Evolutionary conservation across 139 green algal species (phyloP), one percentile per base, ranked within the genome.

Genomic region (Eudorina sp.): DNA sequence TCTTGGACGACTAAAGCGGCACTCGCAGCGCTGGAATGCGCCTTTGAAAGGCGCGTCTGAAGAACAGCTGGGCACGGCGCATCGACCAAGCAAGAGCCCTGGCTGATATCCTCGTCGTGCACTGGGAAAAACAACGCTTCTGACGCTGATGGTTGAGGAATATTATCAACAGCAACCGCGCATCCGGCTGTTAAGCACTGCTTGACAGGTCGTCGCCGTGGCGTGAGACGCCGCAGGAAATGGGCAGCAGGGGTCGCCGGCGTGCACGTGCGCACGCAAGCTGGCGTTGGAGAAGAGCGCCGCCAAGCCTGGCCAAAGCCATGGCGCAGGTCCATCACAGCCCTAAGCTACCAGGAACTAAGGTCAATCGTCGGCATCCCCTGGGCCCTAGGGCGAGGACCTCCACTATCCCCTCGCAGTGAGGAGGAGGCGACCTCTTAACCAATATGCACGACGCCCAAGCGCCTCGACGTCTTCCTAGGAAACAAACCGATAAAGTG

Each of bases 1-100:
- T 96, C 94, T 3, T 88, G 34, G 27, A 93, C 48, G 6, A 96
- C 92, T 3, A 94, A 43, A 0, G 88, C 45, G 4, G 92, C 90
- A 1, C 90, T 88, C 2, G 94, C 53, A 19, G 89, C 79, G 23
- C 88, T 53, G 0, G 79, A 69, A 31, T 96, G 94, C 0, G 84
- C 94, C n/a, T 92, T 91, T 21, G 53, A 45, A 4, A 95, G 83
- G 6, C 90, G 87, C 27, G 88, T 88, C 21, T 83, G 90, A 18
- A 95, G 36, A 0, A 95, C 78, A 18, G 90, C 92, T 36, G 46
- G 36, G 46, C 53, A 82, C 7, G 43, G 11, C 14, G 72, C 43
- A 40, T 80, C 72, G 8, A 51, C 31, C 34, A 9, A 53, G 75
- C 75, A 70, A 25, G 43, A 19, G 38, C 14, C 40, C 38, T 53